Evolutionary conservation across 2,329 filamentous ascomycete genomes (phyloP), one percentile per base, ranked within the genome.

Genomic region (Dothidotthia symphoricarpi): DNA sequence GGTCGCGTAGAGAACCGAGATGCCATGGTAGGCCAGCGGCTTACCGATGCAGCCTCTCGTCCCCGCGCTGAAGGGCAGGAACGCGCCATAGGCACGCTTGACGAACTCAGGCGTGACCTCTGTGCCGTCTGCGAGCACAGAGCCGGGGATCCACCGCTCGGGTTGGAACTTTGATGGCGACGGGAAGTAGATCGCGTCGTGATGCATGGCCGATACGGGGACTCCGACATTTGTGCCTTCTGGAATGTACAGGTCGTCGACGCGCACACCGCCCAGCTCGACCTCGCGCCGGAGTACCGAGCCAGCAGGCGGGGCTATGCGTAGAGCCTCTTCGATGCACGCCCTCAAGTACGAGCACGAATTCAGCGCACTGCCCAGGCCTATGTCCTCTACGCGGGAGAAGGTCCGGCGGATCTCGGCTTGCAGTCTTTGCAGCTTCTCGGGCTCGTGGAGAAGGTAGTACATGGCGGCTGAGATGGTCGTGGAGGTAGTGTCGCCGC

Each of bases 31-130:
- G n/a, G n/a, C n/a, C n/a, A n/a, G n/a, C n/a, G n/a, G n/a, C n/a
- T n/a, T n/a, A 8, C 82, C 83, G 28, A 85, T 83, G 56, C 83
- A 87, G 69, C 0, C 81, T 76, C 0, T 41, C 0, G 38, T 45
- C 1, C 84, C 84, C 40, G 85, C 68, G 16, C 77, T 80, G 49
- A 87, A 87, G 1, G 86, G 83, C 44, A 80, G 85, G 64, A 86
- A 90, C 0, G 85, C 85, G 28, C 71, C n/a, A n/a, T n/a, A n/a
- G 74, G 30, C 81, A 74, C 2, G 83, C 81, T 9, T 43, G 15
- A 10, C 36, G 40, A 14, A 52, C 45, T 8, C 30, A 36, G 7
- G 31, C 26, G n/a, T n/a, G n/a, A n/a, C n/a, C n/a, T n/a, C n/a
- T n/a, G n/a, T n/a, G n/a, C n/a, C n/a, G n/a, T n/a, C 24, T 39